Evolutionary conservation across 441 rosid species (phyloP).

Genomic region (Pelargonium hybrid): DNA sequence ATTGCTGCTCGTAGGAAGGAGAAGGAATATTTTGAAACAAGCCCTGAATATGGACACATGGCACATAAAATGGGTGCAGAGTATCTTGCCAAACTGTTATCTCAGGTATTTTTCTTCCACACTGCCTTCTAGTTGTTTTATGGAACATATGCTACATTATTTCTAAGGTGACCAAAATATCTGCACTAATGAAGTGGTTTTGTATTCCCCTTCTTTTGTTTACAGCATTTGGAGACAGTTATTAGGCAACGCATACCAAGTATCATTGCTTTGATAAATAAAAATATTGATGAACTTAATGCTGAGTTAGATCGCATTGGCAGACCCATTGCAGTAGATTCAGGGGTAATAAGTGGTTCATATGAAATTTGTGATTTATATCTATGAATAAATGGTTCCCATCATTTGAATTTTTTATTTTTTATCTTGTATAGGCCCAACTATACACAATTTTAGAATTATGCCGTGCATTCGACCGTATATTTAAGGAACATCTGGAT

Average conservation of each 20-base stretch:
- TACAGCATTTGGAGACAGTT: conserved; percentile 83
- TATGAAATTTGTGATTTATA: neutral
- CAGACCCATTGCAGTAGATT: conserved; percentile 89
- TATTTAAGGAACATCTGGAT: conserved; percentile 95
- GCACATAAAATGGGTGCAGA: conserved; percentile 95
- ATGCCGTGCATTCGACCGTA: conserved; percentile 96
- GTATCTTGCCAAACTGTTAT: conserved; percentile 87
- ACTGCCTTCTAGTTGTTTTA: conserved; percentile 12
- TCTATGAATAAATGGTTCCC: conserved; percentile 11
- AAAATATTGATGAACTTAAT: conserved; percentile 87
- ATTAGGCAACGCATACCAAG: conserved; percentile 96
- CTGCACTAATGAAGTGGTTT: neutral
- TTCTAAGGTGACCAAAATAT: neutral
- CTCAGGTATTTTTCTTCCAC: conserved; percentile 43
- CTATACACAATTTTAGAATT: conserved; percentile 87
- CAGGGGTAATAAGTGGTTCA: conserved; percentile 51
- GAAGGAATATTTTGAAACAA: conserved; percentile 86
- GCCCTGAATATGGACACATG: conserved; percentile 95
- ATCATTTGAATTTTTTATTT: neutral
- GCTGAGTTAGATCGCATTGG: conserved; percentile 96
- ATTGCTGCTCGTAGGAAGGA: conserved; percentile 85
- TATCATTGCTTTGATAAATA: conserved; percentile 87
- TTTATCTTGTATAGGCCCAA: conserved; percentile 51
- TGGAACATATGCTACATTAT: neutral
- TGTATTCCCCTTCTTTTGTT: too few relatives aligned